Evolutionary conservation across 2,329 filamentous ascomycete genomes (phyloP).

Genomic region (Arthrobotrys musiformis): DNA sequence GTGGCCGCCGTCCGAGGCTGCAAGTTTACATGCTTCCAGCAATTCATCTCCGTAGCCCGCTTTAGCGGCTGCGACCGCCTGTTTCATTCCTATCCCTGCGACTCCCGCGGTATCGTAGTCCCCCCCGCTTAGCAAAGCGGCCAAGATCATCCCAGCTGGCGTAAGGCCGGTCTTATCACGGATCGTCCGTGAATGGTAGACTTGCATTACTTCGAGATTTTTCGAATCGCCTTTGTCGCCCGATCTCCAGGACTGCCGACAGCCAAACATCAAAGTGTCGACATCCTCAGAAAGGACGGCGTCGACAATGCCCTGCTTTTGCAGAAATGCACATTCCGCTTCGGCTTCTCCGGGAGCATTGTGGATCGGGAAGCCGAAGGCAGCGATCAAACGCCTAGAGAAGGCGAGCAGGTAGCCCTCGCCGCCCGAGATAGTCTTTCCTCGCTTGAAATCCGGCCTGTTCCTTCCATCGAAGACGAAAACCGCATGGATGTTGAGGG

Average conservation of each 20-base stretch:
- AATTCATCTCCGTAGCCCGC: conserved; percentile 85
- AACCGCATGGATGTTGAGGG: conserved; percentile 81
- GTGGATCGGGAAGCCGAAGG: conserved; percentile 86
- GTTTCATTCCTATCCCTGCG: conserved; percentile 84
- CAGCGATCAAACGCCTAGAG: conserved; percentile 82
- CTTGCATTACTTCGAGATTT: conserved; percentile 78
- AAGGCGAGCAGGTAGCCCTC: conserved; percentile 76
- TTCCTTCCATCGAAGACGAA: conserved; percentile 91
- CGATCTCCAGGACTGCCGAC: conserved; percentile 66
- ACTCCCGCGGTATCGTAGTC: conserved; percentile 93
- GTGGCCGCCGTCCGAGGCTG: conserved; percentile 71
- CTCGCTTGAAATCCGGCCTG: conserved; percentile 87
- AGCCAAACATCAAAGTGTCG: conserved; percentile 97
- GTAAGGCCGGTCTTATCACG: conserved; percentile 74
- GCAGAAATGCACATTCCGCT: conserved; percentile 90
- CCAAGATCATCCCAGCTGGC: conserved; percentile 88
- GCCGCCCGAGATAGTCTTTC: conserved; percentile 75
- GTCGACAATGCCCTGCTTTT: conserved; percentile 84
- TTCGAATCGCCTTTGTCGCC: conserved; percentile 70
- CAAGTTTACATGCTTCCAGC: conserved; percentile 61
- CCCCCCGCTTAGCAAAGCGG: conserved; percentile 93
- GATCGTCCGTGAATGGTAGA: conserved; percentile 68
- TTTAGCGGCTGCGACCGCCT: conserved; percentile 87
- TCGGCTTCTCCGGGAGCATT: conserved; percentile 94
- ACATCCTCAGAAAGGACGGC: conserved; percentile 96